Conservation (phyloP, 495 filamentous ascomycete genomes). For the Tuber aestivum region DNA sequence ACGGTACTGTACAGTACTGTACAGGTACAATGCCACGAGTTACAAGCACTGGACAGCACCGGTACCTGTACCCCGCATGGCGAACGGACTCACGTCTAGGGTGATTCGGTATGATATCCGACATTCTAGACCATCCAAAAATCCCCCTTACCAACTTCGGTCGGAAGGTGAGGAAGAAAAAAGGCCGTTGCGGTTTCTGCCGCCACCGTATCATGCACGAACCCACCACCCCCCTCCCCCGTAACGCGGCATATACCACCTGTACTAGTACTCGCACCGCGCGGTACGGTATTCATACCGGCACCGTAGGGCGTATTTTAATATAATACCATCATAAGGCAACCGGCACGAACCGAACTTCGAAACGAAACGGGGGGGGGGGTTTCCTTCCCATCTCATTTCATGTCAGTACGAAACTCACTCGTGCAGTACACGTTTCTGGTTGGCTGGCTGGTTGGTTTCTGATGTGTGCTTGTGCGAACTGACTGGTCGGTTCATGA, state of each 20-base stretch:
- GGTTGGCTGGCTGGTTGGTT: not conserved
- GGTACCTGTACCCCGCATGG: not conserved
- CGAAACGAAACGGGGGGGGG: no score
- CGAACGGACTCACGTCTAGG: not conserved
- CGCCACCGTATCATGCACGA: no score
- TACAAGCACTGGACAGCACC: no score
- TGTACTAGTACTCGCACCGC: no score
- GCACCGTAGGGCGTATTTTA: not conserved
- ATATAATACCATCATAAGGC: not conserved
- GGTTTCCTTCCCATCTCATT: not conserved
- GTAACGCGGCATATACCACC: no score
- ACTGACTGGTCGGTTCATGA: no score
- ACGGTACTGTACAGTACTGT: not conserved
- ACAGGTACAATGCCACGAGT: not conserved
- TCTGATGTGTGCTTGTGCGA: not conserved
- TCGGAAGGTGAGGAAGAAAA: no score
- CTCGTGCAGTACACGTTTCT: not conserved
- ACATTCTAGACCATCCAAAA: not conserved
- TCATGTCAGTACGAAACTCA: not conserved
- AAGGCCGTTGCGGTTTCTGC: not conserved
- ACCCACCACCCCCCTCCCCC: no score
- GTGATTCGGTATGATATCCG: not conserved
- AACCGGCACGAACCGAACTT: not conserved
- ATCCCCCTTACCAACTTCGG: no score
- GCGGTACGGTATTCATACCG: no score